Evolutionary conservation across 192 early-diverging fungal species (phyloP).

Genomic region (Backusella parvicylindrica): DNA sequence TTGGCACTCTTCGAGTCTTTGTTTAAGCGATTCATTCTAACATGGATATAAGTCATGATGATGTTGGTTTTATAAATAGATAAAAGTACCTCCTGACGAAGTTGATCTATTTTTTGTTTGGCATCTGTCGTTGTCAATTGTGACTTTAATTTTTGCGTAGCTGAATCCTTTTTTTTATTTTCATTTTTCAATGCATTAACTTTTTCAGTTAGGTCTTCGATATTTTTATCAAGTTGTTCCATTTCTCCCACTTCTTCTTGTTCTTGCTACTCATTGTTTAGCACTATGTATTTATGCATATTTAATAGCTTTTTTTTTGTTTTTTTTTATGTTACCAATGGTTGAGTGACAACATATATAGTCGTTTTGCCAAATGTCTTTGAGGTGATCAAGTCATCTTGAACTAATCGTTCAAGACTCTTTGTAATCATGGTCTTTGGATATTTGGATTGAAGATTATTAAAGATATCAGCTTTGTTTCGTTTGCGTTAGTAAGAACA

Average conservation of each 20-base stretch:
- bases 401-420: neutral
- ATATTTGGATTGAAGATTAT: conserved; percentile 14
- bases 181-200: neutral
- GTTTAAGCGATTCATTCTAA: neutral
- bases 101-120: neutral
- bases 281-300: neutral
- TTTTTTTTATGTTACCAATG: neutral
- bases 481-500: neutral
- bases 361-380: conserved; percentile 12
- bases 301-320: neutral
- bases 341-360: conserved; percentile 9
- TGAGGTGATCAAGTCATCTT: neutral
- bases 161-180: neutral
- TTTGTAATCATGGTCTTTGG: neutral
- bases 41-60: too few relatives aligned
- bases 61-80: too few relatives aligned
- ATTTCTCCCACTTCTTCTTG: neutral
- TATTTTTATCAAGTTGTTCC: neutral
- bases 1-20: neutral
- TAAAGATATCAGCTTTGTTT: conserved; percentile 15
- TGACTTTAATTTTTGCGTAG: conserved; percentile 6
- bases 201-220: neutral
- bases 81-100: neutral
- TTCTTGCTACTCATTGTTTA: neutral
- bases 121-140: neutral